Base-by-base conservation (phyloP, 352 stramenopile genomes). In the Pythium brachiatum region DNA sequence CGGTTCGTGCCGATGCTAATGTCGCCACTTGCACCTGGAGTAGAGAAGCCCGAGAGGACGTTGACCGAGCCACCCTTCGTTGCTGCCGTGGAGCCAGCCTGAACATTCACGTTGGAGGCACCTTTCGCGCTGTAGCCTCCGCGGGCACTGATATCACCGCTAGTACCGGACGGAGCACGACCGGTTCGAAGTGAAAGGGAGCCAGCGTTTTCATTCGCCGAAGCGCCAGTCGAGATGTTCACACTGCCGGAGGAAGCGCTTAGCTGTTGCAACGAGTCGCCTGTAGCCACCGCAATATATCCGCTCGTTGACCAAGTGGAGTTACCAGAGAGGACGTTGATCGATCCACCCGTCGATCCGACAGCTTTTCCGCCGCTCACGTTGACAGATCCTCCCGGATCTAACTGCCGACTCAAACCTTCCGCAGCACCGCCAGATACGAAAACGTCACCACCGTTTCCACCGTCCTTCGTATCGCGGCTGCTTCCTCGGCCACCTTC, bases 391-490 rank as follows among this genome's bases (percentile, higher is more conserved):
- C 83, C 83, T 58, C 74, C 83, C 29, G 65, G 68, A 53, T 89
- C 80, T 15, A 61, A 67, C n/a, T 56, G 50, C 15, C 54, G 31
- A 50, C 62, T 83, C 31, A 73, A 74, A 50, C 85, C 84, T 29
- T 69, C 73, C n/a, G 73, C 81, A 53, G 78, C 68, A 27, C 85
- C 87, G 61, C 81, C 84, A 34, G 77, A 75, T 21, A 95, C 25
- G n/a, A 73, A 69, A 3, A 95, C 62, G 46, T 85, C 77, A 55
- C 87, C 87, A 41, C 81, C 84, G 57, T 86, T 73, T 7, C 84
- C 85, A 21, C 83, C 83, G 57, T 89, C 71, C 46, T 86, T 81
- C 13, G 53, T 60, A 69, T 90, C 73, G 56, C 57, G 43, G 59
- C 68, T 80, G 53, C 54, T 68, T 47, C 81, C 76, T 44, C 60